phyloP scores from a whole-genome alignment of 2,329 filamentous ascomycete genomes.

The Fonsecaea erecta region DNA sequence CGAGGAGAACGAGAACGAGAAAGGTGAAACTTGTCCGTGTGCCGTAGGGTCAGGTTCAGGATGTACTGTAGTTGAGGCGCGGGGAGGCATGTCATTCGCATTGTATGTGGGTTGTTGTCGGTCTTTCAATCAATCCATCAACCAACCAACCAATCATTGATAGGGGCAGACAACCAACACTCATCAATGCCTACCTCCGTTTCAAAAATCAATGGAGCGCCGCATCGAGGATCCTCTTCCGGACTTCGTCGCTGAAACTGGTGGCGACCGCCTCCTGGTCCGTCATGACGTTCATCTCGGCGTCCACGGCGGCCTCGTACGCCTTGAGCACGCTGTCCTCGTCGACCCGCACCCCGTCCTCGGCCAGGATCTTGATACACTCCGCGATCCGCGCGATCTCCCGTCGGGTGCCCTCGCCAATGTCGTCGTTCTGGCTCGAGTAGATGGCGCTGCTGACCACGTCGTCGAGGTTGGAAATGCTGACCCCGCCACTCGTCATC shows the following conservation, averaged over 20 bases:
- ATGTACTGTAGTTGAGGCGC: too few species aligned
- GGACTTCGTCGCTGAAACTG: slow-evolving; percentile 28
- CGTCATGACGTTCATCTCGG: slow-evolving; percentile 53
- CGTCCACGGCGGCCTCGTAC: slow-evolving; percentile 79
- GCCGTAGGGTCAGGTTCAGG: too few species aligned
- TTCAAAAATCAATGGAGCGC: slow-evolving; percentile 29
- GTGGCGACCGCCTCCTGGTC: slow-evolving; percentile 38
- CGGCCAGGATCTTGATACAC: slow-evolving; percentile 80
- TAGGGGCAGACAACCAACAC: too few species aligned
- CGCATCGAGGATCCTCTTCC: slow-evolving; percentile 35
- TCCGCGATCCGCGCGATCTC: slow-evolving; percentile 86
- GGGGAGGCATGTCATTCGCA: too few species aligned
- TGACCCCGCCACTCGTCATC: slow-evolving; percentile 46
- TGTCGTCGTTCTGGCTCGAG: slow-evolving; percentile 90
- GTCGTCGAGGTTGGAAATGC: slow-evolving; percentile 87
- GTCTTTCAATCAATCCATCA: too few species aligned
- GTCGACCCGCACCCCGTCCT: slow-evolving; percentile 81
- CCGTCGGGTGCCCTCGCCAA: slow-evolving; percentile 74
- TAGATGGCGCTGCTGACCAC: slow-evolving; percentile 83
- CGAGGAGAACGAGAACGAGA: too few species aligned
- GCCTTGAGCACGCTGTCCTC: slow-evolving; percentile 84
- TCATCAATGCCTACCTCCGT: too few species aligned
- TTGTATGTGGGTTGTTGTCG: too few species aligned
- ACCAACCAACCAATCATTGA: too few species aligned
- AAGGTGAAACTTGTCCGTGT: too few species aligned